These are phyloP conservation scores for Moelleriella libera DNA, from an alignment of 2,329 filamentous ascomycete species.

Conservation along the genomic window DNA sequence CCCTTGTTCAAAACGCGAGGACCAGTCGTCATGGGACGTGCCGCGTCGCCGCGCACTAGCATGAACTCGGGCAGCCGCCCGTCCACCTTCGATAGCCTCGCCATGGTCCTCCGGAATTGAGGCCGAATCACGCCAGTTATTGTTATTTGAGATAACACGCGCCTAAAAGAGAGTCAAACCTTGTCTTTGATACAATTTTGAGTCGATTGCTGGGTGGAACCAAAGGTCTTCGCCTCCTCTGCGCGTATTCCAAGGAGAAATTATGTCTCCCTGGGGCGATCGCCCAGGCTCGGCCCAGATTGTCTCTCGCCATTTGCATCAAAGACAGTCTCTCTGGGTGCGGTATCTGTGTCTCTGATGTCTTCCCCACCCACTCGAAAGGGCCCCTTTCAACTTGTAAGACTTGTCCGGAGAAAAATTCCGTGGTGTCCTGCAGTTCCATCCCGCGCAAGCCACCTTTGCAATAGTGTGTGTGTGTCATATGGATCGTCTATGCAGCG, in stretches of 20 bases:
- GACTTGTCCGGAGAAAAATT: neutral
- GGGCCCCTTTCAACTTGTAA: neutral
- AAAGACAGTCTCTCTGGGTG: neutral
- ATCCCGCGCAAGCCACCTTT: neutral
- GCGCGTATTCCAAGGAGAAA: neutral
- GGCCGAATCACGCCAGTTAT: neutral
- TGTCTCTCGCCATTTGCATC: neutral
- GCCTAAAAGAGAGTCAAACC: neutral
- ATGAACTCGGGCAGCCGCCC: neutral
- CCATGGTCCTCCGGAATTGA: neutral
- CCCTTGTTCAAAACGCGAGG: too few relatives aligned
- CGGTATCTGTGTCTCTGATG: neutral
- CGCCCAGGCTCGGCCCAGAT: neutral
- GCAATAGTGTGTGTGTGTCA: neutral
- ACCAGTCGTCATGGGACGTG: neutral
- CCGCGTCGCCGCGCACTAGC: neutral
- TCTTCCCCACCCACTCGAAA: neutral
- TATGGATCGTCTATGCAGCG: neutral
- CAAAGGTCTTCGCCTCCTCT: neutral
- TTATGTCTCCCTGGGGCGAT: neutral
- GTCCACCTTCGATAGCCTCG: neutral
- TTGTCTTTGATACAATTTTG: neutral
- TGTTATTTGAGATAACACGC: neutral
- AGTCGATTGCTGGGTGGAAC: neutral
- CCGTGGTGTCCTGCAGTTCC: slow-evolving; percentile 1